Base-by-base conservation (phyloP, 768 basidiomycete species). In the Lentinula guzmanii region DNA sequence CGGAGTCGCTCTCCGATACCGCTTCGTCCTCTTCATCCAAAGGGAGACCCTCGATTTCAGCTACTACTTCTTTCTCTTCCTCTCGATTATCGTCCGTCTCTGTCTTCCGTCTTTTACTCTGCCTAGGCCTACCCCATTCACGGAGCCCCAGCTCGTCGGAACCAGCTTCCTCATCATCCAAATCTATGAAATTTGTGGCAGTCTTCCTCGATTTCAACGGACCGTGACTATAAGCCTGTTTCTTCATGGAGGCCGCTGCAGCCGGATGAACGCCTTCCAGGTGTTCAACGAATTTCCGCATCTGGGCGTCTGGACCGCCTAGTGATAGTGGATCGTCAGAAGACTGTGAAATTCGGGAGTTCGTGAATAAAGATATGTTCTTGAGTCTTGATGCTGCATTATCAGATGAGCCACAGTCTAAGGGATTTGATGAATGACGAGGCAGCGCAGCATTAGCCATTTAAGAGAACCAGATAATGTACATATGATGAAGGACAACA, bases 371-470 rank as follows among this genome's bases (percentile, higher is more conserved):
- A 13, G 74, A 75, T 56, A 72, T 69, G 57, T 73, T 43, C 65
- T 76, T 79, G 60, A 72, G 69, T 34, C 3, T 48, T 18, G 46
- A 48, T 48, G 21, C 18, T 11, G 46, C 21, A 10, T 72, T 65
- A 66, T 89, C 86, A 37, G 84, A 86, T 10, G 87, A 86, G 42
- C 82, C 77, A 21, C 82, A 81, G 66, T 90, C 86, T 34, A 90
- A 79, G 2, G 89, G 88, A 66, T 90, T 90, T 50, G 88, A 89
- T 11, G 88, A 87, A 68, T 90, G 88, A 62, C 83, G 84, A 8
- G 88, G 89, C 62, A 90, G 75, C 16, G 79, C 59, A 61, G 74
- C 66, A 31, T 72, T 70, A 10, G 77, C 73, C 79, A 78, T 78
- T 31, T 52, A 21, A 21, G 24, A n/a, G 5, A 41, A 21, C 24